Evolutionary conservation across 306 rosid genomes (phyloP).

Genomic region (Malus orientalis): DNA sequence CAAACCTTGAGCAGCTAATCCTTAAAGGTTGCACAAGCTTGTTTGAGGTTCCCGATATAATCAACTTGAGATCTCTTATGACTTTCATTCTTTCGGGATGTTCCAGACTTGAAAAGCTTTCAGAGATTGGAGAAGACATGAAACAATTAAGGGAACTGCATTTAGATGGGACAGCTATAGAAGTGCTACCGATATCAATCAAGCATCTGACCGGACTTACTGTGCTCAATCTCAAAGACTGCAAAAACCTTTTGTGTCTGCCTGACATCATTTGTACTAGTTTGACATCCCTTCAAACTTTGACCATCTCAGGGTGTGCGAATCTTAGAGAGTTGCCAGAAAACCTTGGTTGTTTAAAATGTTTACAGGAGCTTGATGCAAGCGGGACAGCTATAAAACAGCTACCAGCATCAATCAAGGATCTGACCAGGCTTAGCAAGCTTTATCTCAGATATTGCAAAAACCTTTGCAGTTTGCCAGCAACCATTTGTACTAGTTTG

Average conservation of each 20-base stretch:
- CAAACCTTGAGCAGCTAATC: neutral
- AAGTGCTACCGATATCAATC: neutral
- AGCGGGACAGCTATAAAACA: neutral
- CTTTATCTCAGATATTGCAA: constrained; percentile 1
- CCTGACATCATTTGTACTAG: neutral
- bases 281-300: neutral
- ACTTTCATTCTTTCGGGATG: neutral
- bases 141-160: neutral
- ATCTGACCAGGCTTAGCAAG: neutral
- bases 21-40: neutral
- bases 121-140: neutral
- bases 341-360: neutral
- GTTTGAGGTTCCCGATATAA: neutral
- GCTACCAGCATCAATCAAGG: constrained; percentile 1
- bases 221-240: neutral
- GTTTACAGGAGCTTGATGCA: neutral
- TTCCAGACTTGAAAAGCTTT: neutral
- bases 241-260: neutral
- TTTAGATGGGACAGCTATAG: constrained; percentile 5
- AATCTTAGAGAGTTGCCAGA: neutral
- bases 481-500: neutral
- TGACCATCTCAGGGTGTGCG: neutral
- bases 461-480: neutral
- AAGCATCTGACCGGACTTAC: constrained; percentile 6
- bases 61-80: neutral